Conservation (phyloP, 202 grass and related monocot genomes). For the Panicum hallii region DNA sequence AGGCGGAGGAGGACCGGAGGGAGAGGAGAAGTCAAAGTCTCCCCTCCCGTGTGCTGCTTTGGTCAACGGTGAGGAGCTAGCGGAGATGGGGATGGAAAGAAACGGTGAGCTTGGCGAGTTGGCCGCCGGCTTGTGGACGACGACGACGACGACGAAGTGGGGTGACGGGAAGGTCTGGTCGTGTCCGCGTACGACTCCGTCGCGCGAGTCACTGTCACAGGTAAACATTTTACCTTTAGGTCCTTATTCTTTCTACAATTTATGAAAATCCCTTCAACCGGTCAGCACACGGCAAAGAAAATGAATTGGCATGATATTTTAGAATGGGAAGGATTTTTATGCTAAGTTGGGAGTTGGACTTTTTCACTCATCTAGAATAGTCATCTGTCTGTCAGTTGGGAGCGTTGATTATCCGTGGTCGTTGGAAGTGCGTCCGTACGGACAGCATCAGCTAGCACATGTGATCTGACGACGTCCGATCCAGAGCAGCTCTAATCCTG, state of each 20-base stretch:
- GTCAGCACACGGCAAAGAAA: too few relatives aligned
- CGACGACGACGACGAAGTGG: background rate
- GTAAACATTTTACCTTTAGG: background rate
- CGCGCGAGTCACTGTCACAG: background rate
- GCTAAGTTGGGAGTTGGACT: background rate
- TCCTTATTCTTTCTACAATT: background rate
- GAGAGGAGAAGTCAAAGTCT: slow-evolving; percentile 45
- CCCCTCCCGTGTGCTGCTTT: background rate
- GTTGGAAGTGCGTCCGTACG: background rate
- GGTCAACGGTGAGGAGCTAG: slow-evolving; percentile 28
- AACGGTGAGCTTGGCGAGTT: background rate
- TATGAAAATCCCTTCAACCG: background rate
- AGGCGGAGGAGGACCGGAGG: background rate
- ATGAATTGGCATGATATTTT: background rate
- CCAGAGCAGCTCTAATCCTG: background rate
- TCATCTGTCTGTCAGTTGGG: background rate
- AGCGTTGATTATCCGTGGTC: background rate
- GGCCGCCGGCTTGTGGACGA: background rate
- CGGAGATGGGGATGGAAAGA: background rate
- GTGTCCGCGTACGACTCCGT: background rate
- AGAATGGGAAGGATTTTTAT: background rate
- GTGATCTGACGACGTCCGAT: background rate
- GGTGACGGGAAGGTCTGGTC: too few relatives aligned
- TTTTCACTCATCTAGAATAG: background rate
- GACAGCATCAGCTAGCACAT: background rate